Base-by-base conservation (phyloP, 495 filamentous ascomycete genomes). In the Evernia prunastri region DNA sequence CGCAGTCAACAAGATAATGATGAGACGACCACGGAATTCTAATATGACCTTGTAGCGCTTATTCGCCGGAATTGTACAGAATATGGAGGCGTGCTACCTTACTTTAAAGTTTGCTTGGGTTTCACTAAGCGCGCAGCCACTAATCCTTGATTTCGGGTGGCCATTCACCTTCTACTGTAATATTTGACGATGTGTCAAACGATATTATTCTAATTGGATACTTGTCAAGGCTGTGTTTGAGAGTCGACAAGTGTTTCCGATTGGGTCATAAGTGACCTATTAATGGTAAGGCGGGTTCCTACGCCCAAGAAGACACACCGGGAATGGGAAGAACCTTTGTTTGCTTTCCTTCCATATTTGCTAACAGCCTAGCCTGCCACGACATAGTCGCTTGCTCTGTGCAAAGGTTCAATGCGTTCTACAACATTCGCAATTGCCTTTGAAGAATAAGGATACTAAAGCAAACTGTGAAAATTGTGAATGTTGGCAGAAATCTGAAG, bases 21-120 rank as follows among this genome's bases (percentile, higher is more conserved):
- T 42, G 60, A 67, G 18, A 60, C 57, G 5, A 67, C 65, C 5
- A 63, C 36, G 5, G 64, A 66, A 17, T 51, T 62, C 39, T 67
- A n/a, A 47, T 39, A 23, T 25, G 29, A 35, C 20, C 17, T 11
- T 33, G 51, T 54, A 20, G 7, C 51, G 33, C 18, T 53, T 31
- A 9, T 6, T 2, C 1, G 33, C 15, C 5, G 8, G 25, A 10
- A 31, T 5, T 31, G 49, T 31, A 54, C 17, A 1, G 29, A 35
- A 29, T 17, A 20, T 20, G 18, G 29, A 54, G 27, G 51, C 7
- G 27, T 18, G 27, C 49, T 31, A 8, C 5, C 17, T 53, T n/a
- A n/a, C n/a, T n/a, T n/a, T n/a, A n/a, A n/a, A n/a, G n/a, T n/a
- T n/a, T n/a, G n/a, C n/a, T n/a, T n/a, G n/a, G 25, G 15, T 4